Base-by-base conservation (phyloP, 306 rosid species). In the Urtica urens region DNA sequence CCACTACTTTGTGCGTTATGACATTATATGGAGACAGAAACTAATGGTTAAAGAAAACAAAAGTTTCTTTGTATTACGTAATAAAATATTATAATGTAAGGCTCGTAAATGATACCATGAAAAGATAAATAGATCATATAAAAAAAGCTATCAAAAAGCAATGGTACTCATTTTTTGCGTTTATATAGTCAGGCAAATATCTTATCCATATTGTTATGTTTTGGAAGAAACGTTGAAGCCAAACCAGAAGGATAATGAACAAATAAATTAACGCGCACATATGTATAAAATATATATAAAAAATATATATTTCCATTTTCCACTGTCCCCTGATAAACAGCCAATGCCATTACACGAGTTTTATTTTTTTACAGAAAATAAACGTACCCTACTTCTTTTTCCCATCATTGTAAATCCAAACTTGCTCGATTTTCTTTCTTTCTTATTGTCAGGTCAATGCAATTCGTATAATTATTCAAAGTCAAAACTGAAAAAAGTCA, bases 211-310 rank as follows among this genome's bases (percentile, higher is more conserved):
- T 51, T 33, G 23, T 34, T 51, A 5, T 31, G 57, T 31, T 51
- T 51, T 51, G 57, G 44, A 51, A 30, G 56, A 33, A 51, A 51
- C 29, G 56, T 51, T 51, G 43, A 1, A 51, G 43, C 41, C 56
- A 51, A 51, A 51, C 12, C 20, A 20, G 11, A 50, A n/a, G 53
- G 35, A 8, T 20, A 19, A 30, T 13, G 11, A 50, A 25, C 2
- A 18, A 28, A 20, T 19, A 31, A 29, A 19, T 29, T 23, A 14
- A 25, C 12, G 15, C 26, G 7, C 11, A 23, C n/a, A 41, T 8
- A 41, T 0, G n/a, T 2, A 34, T 1, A 34, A 11, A 34, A n/a
- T 34, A 34, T 7, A 34, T 34, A 34, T 34, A 34, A n/a, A n/a
- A n/a, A n/a, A n/a, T 34, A 34, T 34, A 34, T 34, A 2, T 17